Percentiles rank a stretch among this genome's conserved stretches.
These are phyloP conservation scores for Epichloe gansuensis DNA, from an alignment of 2,329 filamentous ascomycete species.

Conservation along the genomic window DNA sequence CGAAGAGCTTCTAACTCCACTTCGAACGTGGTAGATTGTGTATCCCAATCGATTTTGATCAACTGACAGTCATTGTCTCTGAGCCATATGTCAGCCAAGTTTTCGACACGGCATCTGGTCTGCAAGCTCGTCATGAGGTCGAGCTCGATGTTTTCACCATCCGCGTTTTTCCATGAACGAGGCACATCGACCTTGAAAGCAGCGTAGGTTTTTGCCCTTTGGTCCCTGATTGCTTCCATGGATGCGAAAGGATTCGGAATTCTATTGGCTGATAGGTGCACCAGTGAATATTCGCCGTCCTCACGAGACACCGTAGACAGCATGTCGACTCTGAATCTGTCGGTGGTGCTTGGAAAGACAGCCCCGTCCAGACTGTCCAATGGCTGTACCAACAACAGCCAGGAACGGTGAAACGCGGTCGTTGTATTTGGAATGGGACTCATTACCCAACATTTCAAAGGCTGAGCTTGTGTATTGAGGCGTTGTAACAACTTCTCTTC, in stretches of 20 bases:
- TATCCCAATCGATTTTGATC: constrained; percentile 17
- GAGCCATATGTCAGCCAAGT: constrained; percentile 9
- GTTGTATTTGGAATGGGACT: constrained; percentile 17
- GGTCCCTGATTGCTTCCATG: constrained; percentile 1
- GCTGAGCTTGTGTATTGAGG: constrained; percentile 13
- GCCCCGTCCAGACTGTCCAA: constrained; percentile 11
- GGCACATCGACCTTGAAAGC: constrained; percentile 23
- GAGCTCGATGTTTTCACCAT: constrained; percentile 15
- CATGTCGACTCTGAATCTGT: constrained; percentile 18
- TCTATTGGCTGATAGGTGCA: constrained; percentile 13
- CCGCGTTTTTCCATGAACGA: constrained; percentile 15
- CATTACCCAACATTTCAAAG: constrained; percentile 18
- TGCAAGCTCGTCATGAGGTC: constrained; percentile 53
- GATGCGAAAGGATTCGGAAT: constrained; percentile 21
- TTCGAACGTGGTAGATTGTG: constrained; percentile 17
- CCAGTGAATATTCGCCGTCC: constrained; percentile 13
- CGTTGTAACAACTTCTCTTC: constrained; percentile 14
- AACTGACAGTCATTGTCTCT: constrained; percentile 9
- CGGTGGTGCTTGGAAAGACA: constrained; percentile 15
- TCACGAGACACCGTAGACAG: constrained; percentile 10
- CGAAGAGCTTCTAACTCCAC: constrained; percentile 20
- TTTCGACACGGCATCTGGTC: constrained; percentile 33
- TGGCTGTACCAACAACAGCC: constrained; percentile 18
- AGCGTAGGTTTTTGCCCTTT: constrained; percentile 12
- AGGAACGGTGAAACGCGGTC: constrained; percentile 18